Percentiles rank a stretch among this genome's conserved stretches.
phyloP scores from a whole-genome alignment of 1,284 basidiomycete genomes.

The Austroboletus novae-zelandiae region DNA sequence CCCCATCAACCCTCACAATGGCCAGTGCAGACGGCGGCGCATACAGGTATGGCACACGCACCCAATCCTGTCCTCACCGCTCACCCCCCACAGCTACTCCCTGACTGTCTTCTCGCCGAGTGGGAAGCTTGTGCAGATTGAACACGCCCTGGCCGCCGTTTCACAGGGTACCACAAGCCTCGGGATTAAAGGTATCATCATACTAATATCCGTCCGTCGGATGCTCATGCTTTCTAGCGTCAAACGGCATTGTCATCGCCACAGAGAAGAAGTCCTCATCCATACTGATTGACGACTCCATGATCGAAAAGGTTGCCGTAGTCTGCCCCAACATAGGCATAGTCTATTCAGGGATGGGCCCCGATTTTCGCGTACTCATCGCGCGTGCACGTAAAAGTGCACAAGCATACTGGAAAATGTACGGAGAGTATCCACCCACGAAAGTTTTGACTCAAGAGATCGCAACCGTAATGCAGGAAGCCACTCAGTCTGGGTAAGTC shows the following conservation, averaged over 20 bases:
- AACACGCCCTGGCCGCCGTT: conserved; percentile 97
- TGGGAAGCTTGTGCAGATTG: conserved; percentile 98
- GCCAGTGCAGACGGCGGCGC: conserved; percentile 76
- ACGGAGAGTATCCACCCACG: conserved; percentile 98
- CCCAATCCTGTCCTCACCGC: conserved; percentile 16
- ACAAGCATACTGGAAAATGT: conserved; percentile 99
- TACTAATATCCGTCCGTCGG: conserved; percentile 18
- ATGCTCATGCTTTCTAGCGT: conserved; percentile 55
- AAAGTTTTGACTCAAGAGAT: conserved; percentile 96
- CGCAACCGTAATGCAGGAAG: conserved; percentile 98
- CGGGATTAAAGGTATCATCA: conserved; percentile 88
- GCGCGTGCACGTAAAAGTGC: conserved; percentile 95
- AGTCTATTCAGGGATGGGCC: conserved; percentile 99
- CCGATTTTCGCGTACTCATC: conserved; percentile 94
- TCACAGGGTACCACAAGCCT: conserved; percentile 96
- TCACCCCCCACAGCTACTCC: conserved; percentile 74
- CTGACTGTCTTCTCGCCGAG: conserved; percentile 99
- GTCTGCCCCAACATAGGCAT: conserved; percentile 99
- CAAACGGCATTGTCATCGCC: conserved; percentile 98
- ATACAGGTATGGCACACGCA: conserved; percentile 56
- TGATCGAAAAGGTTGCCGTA: conserved; percentile 94
- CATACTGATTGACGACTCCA: conserved; percentile 94
- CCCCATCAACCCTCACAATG: conserved; percentile 40
- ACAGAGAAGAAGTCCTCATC: conserved; percentile 99
- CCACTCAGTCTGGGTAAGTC: conserved; percentile 94